Percentiles rank a stretch among this genome's conserved stretches.
These are phyloP conservation scores for Colletotrichum somersetense DNA, from an alignment of 2,329 filamentous ascomycete genomes.

Conservation along the genomic window DNA sequence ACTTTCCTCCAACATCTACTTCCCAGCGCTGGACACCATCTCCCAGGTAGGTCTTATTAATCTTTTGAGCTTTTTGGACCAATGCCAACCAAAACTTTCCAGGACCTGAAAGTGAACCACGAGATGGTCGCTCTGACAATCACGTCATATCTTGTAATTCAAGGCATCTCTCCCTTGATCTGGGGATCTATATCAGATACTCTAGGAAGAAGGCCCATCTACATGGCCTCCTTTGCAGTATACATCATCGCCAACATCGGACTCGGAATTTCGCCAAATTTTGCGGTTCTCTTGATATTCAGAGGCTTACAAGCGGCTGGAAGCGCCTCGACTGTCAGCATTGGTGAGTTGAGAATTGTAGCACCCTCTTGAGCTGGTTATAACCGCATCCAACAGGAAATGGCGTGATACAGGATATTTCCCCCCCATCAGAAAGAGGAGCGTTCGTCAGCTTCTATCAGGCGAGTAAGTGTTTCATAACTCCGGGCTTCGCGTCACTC, in stretches of 20 bases:
- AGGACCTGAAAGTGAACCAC: slow-evolving; percentile 50
- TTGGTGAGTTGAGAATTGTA: slow-evolving; percentile 50
- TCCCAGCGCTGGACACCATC: slow-evolving; percentile 58
- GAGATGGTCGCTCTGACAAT: slow-evolving; percentile 55
- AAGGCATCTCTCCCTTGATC: slow-evolving; percentile 62
- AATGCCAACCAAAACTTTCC: neutral
- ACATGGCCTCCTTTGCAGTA: slow-evolving; percentile 59
- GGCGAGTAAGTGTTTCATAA: slow-evolving; percentile 45
- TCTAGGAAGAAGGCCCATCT: slow-evolving; percentile 59
- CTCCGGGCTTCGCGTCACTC: neutral
- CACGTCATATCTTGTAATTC: slow-evolving; percentile 63
- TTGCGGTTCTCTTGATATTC: slow-evolving; percentile 58
- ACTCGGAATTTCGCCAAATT: slow-evolving; percentile 58
- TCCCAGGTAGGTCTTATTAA: slow-evolving; percentile 45
- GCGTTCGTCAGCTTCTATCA: slow-evolving; percentile 50
- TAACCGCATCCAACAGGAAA: slow-evolving; percentile 43
- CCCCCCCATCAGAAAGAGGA: slow-evolving; percentile 47
- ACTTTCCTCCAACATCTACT: slow-evolving; percentile 64
- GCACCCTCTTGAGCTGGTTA: neutral
- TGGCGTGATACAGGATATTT: slow-evolving; percentile 51
- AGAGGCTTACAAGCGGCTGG: slow-evolving; percentile 62
- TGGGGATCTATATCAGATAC: slow-evolving; percentile 63
- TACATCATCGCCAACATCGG: slow-evolving; percentile 62
- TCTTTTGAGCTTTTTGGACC: neutral
- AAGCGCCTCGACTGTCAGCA: slow-evolving; percentile 61